Percentiles rank a stretch among this genome's conserved stretches.
These are phyloP conservation scores for Intubia oerlemansii DNA, from an alignment of 2,329 filamentous ascomycete genomes.

Conservation along the genomic window DNA sequence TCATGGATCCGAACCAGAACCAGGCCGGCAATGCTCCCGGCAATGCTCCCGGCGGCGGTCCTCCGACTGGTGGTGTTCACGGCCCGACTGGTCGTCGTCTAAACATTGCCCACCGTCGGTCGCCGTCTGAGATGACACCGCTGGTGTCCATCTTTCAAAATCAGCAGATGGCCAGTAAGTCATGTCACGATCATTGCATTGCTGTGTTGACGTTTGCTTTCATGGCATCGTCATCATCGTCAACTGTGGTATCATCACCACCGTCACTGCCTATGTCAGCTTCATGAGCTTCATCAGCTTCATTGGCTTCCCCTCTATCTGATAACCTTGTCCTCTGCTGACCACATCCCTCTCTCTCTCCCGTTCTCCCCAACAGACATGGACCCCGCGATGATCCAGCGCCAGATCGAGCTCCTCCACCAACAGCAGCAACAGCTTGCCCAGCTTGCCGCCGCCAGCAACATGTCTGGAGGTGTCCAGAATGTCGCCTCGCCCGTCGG, in stretches of 20 bases:
- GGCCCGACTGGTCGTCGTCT: constrained; percentile 74
- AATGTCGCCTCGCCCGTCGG: too few relatives aligned
- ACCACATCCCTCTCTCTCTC: too few relatives aligned
- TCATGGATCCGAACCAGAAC: too few relatives aligned
- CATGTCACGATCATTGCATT: too few relatives aligned
- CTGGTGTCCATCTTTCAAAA: constrained; percentile 80
- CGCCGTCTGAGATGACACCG: constrained; percentile 90
- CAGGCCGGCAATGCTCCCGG: constrained; percentile 11
- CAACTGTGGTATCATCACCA: too few relatives aligned
- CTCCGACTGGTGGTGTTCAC: constrained; percentile 17
- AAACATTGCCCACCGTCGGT: constrained; percentile 92
- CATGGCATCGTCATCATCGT: too few relatives aligned
- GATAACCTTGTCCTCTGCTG: too few relatives aligned
- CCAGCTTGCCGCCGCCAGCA: constrained; percentile 51
- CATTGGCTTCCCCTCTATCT: too few relatives aligned
- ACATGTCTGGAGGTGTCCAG: constrained; percentile 20
- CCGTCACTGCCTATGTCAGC: too few relatives aligned
- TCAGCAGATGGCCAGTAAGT: constrained; percentile 29
- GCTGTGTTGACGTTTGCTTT: too few relatives aligned
- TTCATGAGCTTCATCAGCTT: too few relatives aligned
- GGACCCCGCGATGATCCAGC: constrained; percentile 94
- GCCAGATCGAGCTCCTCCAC: constrained; percentile 93
- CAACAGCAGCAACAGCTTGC: constrained; percentile 97
- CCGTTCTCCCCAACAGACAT: constrained; percentile 27
- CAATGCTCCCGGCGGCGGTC: constrained; percentile 12